Percentiles rank a stretch among this genome's conserved stretches.
phyloP scores from a whole-genome alignment of 2,329 filamentous ascomycete species.

The Cordyceps tenuipes region DNA sequence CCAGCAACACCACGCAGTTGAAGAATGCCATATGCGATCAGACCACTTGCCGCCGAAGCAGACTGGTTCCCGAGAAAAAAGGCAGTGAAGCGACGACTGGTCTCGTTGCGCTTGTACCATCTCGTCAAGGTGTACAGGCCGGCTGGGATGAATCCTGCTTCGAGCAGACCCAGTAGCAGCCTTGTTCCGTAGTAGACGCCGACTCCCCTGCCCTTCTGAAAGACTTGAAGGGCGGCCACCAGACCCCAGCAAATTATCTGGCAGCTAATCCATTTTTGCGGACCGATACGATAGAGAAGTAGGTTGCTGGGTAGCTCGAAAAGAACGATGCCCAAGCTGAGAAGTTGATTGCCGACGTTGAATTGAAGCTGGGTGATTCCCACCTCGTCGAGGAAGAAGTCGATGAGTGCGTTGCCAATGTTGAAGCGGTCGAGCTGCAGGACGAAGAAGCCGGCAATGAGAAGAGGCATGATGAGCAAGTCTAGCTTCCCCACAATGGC shows the following conservation, averaged over 20 bases:
- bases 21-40: conserved; percentile 33
- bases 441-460: conserved; percentile 34
- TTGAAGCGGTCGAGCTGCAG: conserved; percentile 20
- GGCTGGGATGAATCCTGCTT: conserved; percentile 38
- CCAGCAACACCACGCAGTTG: conserved; percentile 18
- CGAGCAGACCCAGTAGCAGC: conserved; percentile 14
- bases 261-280: conserved; percentile 31
- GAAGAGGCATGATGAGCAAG: conserved; percentile 26
- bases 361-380: conserved; percentile 37
- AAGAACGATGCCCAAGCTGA: conserved; percentile 36
- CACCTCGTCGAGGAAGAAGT: conserved; percentile 36
- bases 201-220: conserved; percentile 17
- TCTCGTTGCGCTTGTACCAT: conserved; percentile 38
- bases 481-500: not conserved
- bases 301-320: conserved; percentile 35
- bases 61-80: not conserved
- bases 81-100: conserved; percentile 24
- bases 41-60: conserved; percentile 27
- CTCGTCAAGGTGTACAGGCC: conserved; percentile 36
- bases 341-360: conserved; percentile 36
- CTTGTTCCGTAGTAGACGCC: conserved; percentile 11
- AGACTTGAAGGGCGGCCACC: conserved; percentile 24
- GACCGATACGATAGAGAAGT: conserved; percentile 34
- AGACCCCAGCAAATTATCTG: conserved; percentile 26
- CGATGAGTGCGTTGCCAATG: conserved; percentile 27